Evolutionary conservation across 345 rosid species (phyloP).

Genomic region (Pugionium cornutum): DNA sequence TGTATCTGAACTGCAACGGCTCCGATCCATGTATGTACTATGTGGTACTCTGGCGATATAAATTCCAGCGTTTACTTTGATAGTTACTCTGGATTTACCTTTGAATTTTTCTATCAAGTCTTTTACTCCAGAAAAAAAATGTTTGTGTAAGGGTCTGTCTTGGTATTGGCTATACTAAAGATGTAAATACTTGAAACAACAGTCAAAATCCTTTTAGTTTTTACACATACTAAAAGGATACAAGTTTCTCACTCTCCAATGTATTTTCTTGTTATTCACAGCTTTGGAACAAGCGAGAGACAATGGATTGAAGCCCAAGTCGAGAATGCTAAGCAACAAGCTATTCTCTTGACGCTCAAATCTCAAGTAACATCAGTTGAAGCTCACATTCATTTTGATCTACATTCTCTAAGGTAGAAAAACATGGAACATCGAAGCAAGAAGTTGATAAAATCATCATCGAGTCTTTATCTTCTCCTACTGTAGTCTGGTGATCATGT

Average conservation of each 20-base stretch:
- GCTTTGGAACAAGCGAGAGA: constrained; percentile 94
- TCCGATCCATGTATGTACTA: constrained; percentile 80
- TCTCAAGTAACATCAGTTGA: constrained; percentile 89
- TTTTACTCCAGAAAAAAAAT: neutral
- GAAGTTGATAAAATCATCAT: neutral
- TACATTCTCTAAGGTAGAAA: constrained; percentile 82
- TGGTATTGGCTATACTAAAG: constrained; percentile 15
- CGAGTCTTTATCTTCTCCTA: neutral
- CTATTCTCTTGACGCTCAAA: constrained; percentile 76
- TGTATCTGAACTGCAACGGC: constrained; percentile 89
- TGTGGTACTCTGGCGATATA: constrained; percentile 7
- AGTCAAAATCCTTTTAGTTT: no score
- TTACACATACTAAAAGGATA: neutral
- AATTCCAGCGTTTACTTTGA: constrained; percentile 10
- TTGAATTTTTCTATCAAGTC: neutral
- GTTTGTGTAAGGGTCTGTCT: constrained; percentile 7
- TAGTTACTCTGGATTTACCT: neutral
- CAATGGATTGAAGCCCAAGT: constrained; percentile 99
- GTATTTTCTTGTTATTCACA: constrained; percentile 38
- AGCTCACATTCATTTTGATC: constrained; percentile 96
- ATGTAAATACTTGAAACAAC: neutral
- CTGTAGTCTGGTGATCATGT: constrained; percentile 8
- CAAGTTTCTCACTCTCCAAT: constrained; percentile 13
- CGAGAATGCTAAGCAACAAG: constrained; percentile 95
- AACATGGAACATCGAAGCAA: constrained; percentile 12